Percentiles rank a stretch among this genome's conserved stretches.
Conservation (phyloP, 2,329 filamentous ascomycete species). For the Didymosphaeria variabile region DNA sequence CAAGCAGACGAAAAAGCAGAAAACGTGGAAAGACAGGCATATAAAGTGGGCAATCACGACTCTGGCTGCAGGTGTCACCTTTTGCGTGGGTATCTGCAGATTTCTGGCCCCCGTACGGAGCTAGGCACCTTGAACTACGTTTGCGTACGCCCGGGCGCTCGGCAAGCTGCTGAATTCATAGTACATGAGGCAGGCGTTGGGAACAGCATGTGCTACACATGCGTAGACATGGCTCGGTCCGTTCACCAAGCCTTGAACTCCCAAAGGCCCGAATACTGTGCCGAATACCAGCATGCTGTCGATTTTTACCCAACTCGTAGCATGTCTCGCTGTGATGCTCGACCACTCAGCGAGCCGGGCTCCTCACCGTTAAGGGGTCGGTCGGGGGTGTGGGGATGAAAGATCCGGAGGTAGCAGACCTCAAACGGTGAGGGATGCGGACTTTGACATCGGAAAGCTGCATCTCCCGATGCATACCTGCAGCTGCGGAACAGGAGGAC, state of each 20-base stretch:
- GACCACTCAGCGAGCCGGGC: no score
- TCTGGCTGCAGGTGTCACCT: conserved; percentile 1
- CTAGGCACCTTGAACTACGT: neutral
- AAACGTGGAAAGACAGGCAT: conserved; percentile 6
- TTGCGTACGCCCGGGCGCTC: neutral
- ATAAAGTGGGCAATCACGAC: neutral
- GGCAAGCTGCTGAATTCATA: neutral
- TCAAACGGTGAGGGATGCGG: neutral
- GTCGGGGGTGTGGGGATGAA: neutral
- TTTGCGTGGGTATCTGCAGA: neutral
- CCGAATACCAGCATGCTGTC: neutral
- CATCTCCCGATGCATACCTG: neutral
- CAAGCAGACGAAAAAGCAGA: neutral
- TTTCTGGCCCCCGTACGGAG: neutral
- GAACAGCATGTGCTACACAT: no score
- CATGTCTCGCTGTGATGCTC: no score
- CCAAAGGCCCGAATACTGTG: neutral
- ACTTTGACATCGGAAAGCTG: neutral
- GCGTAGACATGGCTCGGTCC: no score
- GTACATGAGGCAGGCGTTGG: neutral
- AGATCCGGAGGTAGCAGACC: neutral
- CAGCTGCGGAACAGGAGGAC: neutral
- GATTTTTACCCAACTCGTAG: no score
- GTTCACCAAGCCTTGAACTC: no score
- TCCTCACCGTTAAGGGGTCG: no score